Percentiles rank a stretch among this genome's conserved stretches.
phyloP scores from a whole-genome alignment of 805 yeast species.

The Candida railenensis region DNA sequence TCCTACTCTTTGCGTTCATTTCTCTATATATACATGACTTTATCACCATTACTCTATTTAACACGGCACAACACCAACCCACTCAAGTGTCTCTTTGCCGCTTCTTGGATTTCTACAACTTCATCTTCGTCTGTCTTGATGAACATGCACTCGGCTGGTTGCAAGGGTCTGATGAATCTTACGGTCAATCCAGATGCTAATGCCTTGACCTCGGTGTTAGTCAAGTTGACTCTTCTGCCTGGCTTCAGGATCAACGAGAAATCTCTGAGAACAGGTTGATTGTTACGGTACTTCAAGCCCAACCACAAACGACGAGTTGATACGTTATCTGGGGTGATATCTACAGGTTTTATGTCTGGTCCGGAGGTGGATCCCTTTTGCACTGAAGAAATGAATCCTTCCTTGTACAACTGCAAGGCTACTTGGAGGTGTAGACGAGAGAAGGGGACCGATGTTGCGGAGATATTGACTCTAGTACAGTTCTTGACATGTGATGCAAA shows the following conservation, averaged over 20 bases:
- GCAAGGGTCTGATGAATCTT: slow-evolving; percentile 74
- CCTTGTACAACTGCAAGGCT: slow-evolving; percentile 80
- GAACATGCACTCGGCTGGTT: slow-evolving; percentile 87
- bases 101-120: slow-evolving; percentile 80
- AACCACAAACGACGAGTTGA: slow-evolving; percentile 88
- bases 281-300: slow-evolving; percentile 82
- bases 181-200: slow-evolving; percentile 76
- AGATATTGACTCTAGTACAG: slow-evolving; percentile 70
- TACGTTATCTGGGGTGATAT: slow-evolving; percentile 83
- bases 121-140: slow-evolving; percentile 48
- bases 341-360: slow-evolving; percentile 75
- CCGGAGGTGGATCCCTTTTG: slow-evolving; percentile 83
- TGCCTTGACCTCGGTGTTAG: slow-evolving; percentile 61
- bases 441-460: slow-evolving; percentile 80
- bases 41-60: slow-evolving; percentile 37
- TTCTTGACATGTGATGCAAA: slow-evolving; percentile 88
- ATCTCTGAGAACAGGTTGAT: slow-evolving; percentile 70
- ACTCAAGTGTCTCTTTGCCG: slow-evolving; percentile 64
- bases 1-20: background rate
- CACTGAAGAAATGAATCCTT: slow-evolving; percentile 82
- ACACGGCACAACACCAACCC: slow-evolving; percentile 86
- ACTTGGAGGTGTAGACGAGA: slow-evolving; percentile 80
- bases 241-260: slow-evolving; percentile 82
- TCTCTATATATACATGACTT: slow-evolving; percentile 8
- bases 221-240: slow-evolving; percentile 67